Evolutionary conservation across 1,284 basidiomycete species (phyloP).

Genomic region (Ceratobasidium papillatum): DNA sequence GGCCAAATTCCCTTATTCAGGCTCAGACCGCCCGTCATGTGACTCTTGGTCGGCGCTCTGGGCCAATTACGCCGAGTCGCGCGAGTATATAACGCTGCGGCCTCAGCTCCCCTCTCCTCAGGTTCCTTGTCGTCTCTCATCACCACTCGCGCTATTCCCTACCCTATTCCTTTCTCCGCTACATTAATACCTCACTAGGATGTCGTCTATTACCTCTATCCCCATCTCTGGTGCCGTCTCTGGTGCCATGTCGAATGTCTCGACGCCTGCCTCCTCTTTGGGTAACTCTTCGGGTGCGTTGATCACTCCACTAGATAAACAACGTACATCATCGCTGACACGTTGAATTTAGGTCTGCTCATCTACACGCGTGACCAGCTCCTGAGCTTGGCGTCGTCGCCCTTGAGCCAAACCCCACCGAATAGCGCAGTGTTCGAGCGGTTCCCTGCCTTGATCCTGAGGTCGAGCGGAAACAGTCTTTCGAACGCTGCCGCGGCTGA

Average conservation of each 20-base stretch:
- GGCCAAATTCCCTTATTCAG: conserved; percentile 35
- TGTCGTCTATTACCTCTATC: conserved; percentile 31
- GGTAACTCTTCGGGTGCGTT: conserved; percentile 18
- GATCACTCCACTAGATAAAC: background rate
- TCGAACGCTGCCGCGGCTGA: conserved; percentile 10
- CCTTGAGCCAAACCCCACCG: conserved; percentile 36
- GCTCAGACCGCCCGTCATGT: conserved; percentile 32
- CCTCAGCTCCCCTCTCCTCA: conserved; percentile 15
- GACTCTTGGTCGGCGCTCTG: conserved; percentile 12
- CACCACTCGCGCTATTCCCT: background rate
- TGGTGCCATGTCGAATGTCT: background rate
- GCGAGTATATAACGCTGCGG: conserved; percentile 35
- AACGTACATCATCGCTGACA: conserved; percentile 14
- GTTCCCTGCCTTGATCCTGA: conserved; percentile 24
- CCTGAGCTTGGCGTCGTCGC: conserved; percentile 35
- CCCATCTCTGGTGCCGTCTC: conserved; percentile 26
- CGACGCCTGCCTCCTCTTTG: conserved; percentile 26
- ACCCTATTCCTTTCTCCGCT: conserved; percentile 13
- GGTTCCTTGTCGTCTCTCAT: conserved; percentile 15
- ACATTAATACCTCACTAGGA: conserved; percentile 14
- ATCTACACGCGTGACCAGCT: conserved; percentile 37
- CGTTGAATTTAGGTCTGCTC: conserved; percentile 17
- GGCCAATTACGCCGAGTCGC: background rate
- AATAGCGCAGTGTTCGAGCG: conserved; percentile 21
- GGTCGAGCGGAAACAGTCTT: conserved; percentile 13